Conservation (phyloP, 768 basidiomycete species). For the Rhizopogon vesiculosus region DNA sequence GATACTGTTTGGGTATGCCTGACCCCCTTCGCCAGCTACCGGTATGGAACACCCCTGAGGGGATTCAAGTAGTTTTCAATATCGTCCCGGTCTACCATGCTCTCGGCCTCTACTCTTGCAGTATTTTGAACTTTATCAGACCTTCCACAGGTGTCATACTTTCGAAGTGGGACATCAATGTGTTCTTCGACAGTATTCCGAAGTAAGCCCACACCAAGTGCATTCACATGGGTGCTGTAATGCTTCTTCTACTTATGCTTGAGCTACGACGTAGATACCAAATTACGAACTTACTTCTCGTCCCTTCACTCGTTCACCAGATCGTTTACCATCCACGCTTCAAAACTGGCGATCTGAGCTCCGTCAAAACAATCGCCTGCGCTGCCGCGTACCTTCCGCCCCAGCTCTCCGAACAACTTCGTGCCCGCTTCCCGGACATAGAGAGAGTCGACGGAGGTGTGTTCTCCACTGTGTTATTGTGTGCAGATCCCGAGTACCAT, state of each 20-base stretch:
- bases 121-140: conserved; percentile 37
- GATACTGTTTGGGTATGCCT: conserved; percentile 36
- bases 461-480: neutral
- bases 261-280: conserved; percentile 36
- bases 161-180: conserved; percentile 49
- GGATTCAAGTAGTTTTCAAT: conserved; percentile 40
- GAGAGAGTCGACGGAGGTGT: conserved; percentile 37
- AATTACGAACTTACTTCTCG: conserved; percentile 38
- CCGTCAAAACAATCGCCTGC: conserved; percentile 31
- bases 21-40: conserved; percentile 38
- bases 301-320: conserved; percentile 57
- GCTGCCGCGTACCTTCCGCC: conserved; percentile 62
- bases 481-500: neutral
- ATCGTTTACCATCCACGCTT: conserved; percentile 43
- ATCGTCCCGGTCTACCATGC: conserved; percentile 61
- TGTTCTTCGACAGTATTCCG: conserved; percentile 43
- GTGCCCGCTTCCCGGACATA: conserved; percentile 23
- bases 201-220: conserved; percentile 36
- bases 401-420: conserved; percentile 36
- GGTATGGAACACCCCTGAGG: conserved; percentile 31
- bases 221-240: neutral
- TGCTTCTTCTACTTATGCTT: neutral
- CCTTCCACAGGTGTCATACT: conserved; percentile 46
- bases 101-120: conserved; percentile 45
- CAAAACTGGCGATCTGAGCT: conserved; percentile 43